Percentiles rank a stretch among this genome's conserved stretches.
phyloP scores from a whole-genome alignment of 208 protist genomes.

The Trypanosoma mega region DNA sequence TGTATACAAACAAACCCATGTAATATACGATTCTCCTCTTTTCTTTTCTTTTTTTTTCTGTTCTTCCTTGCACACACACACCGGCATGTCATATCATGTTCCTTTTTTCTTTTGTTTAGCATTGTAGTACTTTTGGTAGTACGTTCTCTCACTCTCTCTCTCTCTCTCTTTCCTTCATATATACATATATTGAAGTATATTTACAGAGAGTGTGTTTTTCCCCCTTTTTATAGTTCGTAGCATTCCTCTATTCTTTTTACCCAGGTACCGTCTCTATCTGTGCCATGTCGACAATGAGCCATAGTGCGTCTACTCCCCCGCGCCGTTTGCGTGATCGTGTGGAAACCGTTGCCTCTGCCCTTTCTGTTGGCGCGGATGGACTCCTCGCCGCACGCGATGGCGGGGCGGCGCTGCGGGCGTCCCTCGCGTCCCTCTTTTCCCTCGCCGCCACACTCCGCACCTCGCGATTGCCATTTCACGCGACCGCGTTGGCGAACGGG shows the following conservation, averaged over 20 bases:
- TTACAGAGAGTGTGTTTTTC: too few species aligned
- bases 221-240: neutral
- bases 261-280: neutral
- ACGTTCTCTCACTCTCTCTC: too few species aligned
- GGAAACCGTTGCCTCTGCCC: conserved; percentile 4
- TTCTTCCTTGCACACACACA: neutral
- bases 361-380: conserved; percentile 35
- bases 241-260: neutral
- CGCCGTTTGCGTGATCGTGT: conserved; percentile 24
- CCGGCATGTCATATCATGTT: neutral
- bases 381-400: conserved; percentile 44
- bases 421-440: conserved; percentile 68
- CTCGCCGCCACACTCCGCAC: conserved; percentile 80
- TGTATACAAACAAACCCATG: too few species aligned
- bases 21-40: too few species aligned
- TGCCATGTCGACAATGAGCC: neutral
- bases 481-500: conserved; percentile 58
- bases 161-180: too few species aligned
- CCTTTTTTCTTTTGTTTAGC: neutral
- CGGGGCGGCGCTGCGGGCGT: conserved; percentile 48
- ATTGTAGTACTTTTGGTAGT: neutral
- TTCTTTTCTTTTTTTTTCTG: neutral
- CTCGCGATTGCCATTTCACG: conserved; percentile 54
- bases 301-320: conserved; percentile 12
- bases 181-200: too few species aligned